Evolutionary conservation across 1,139 yeast genomes (phyloP).

Genomic region (Saccharomyces hybrid): DNA sequence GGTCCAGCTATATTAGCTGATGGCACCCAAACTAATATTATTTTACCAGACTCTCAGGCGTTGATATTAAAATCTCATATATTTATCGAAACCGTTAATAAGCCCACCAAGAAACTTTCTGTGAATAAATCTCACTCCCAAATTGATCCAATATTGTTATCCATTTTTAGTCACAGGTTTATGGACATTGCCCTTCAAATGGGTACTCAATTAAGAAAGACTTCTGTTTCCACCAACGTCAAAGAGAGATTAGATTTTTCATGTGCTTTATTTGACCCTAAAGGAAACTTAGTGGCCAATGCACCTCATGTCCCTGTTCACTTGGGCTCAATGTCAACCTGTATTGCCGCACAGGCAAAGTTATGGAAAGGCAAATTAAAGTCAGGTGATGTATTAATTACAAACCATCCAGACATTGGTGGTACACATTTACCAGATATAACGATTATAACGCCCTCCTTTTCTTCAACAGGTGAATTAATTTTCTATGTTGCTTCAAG

Average conservation of each 20-base stretch:
- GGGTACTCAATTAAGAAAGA: slow-evolving; percentile 75
- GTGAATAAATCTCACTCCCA: slow-evolving; percentile 26
- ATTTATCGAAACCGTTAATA: slow-evolving; percentile 36
- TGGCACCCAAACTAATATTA: slow-evolving; percentile 76
- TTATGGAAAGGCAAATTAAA: slow-evolving; percentile 52
- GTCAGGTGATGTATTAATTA: slow-evolving; percentile 68
- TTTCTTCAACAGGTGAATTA: slow-evolving; percentile 33
- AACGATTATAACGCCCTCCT: slow-evolving; percentile 58
- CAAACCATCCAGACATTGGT: slow-evolving; percentile 75
- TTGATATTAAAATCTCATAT: slow-evolving; percentile 56
- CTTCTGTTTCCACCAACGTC: slow-evolving; percentile 75
- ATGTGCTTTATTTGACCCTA: slow-evolving; percentile 70
- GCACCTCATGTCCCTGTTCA: slow-evolving; percentile 89
- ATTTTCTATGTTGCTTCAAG: slow-evolving; percentile 43
- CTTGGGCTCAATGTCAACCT: slow-evolving; percentile 80
- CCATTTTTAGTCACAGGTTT: slow-evolving; percentile 76
- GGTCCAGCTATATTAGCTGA: slow-evolving; percentile 88
- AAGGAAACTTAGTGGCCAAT: slow-evolving; percentile 74
- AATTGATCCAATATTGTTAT: slow-evolving; percentile 62
- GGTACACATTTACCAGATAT: slow-evolving; percentile 82
- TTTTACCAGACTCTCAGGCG: slow-evolving; percentile 68
- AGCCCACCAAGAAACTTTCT: slow-evolving; percentile 30
- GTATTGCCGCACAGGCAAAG: slow-evolving; percentile 61
- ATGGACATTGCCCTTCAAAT: slow-evolving; percentile 88
- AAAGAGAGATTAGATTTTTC: slow-evolving; percentile 80